Base-by-base conservation (phyloP, 140 eudicot genomes). In the Flaveria floridana region DNA sequence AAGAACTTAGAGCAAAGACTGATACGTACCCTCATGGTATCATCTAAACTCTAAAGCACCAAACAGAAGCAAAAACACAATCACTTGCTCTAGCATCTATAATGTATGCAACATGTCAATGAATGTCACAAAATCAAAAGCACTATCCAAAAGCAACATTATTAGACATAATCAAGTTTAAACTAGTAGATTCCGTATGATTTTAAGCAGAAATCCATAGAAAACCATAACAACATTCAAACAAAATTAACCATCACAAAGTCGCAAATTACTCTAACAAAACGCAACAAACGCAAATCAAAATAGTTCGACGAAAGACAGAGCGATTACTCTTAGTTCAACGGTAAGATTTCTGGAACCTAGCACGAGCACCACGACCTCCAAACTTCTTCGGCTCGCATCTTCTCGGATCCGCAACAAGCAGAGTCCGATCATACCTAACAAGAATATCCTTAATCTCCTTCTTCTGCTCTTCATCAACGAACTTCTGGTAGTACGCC, bases 401-500 rank as follows among this genome's bases (percentile, higher is more conserved):
- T 51, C 78, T n/a, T 62, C 78, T 74, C 4, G 71, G 71, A 74
- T 74, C 78, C 28, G 78, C 71, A 28, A 74, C 78, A 48, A 62
- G 71, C 28, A 74, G 20, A 46, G 71, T 74, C 46, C 78, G 19
- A 16, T 74, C 78, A 50, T 75, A 75, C 65, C 65, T 75, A 2
- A 75, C 79, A 21, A 75, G 37, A 30, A 75, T 34, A 65, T 75
- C 78, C 78, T 75, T 75, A 19, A 75, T 85, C 68, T 82, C 89
- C 79, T 85, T 85, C 79, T 85, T 85, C 30, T 53, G 19, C 59
- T 80, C 81, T 74, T 85, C 89, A 39, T 85, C 89, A 10, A 85
- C 89, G 44, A 34, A 83, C 82, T 85, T 85, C 87, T 85, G 87
- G 77, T 85, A 76, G 71, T 37, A 85, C 10, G 89, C 89, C 16